These are phyloP conservation scores for Aspergillus persii DNA, from an alignment of 2,329 filamentous ascomycete genomes.

Conservation along the genomic window DNA sequence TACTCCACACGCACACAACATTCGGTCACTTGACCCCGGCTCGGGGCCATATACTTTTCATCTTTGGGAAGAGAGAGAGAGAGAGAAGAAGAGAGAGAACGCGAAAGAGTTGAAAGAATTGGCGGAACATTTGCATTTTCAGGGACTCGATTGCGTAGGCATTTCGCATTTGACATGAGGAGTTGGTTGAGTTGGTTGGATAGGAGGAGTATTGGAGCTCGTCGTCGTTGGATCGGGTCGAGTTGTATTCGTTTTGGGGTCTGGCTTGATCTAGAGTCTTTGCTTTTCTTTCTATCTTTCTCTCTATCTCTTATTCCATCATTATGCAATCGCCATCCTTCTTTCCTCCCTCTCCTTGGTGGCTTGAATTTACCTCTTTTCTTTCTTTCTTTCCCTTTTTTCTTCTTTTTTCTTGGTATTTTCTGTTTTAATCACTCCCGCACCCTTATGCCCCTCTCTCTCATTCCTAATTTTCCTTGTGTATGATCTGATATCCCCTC, in stretches of 20 bases:
- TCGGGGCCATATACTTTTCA: background rate
- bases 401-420: background rate
- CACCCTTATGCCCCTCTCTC: background rate
- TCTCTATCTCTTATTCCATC: background rate
- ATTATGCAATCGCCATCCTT: background rate
- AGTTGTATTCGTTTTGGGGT: background rate
- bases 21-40: background rate
- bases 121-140: background rate
- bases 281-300: background rate
- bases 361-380: constrained; percentile 1
- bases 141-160: background rate
- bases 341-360: background rate
- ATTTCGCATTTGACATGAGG: constrained; percentile 7
- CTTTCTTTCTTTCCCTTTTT: background rate
- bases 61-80: background rate
- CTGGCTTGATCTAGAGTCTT: background rate
- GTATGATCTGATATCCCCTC: background rate
- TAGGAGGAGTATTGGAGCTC: background rate
- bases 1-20: background rate
- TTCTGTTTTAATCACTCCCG: too few species aligned
- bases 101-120: background rate
- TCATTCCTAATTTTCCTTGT: background rate
- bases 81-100: background rate
- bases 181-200: background rate
- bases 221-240: background rate